Evolutionary conservation across 306 rosid species (phyloP), one percentile per base, ranked within the genome.

Genomic region (Dicorynia guianensis): DNA sequence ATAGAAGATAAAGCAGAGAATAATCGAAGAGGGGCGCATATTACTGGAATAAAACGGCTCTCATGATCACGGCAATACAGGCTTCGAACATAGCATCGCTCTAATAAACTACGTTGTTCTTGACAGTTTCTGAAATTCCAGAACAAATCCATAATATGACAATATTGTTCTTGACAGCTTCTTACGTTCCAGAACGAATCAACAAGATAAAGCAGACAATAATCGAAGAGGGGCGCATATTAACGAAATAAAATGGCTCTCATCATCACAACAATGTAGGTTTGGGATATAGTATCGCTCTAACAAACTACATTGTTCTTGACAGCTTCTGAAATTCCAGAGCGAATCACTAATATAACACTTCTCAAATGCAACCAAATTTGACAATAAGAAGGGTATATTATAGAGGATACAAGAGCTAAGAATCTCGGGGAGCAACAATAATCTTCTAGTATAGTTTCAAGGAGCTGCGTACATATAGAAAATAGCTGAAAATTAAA

Each of bases 361-460:
- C 25, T 8, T 42, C 15, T 1, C 19, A 36, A 46, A 52, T 18
- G 12, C 34, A 3, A 65, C 73, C 17, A 56, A 63, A 67, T 60
- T 8, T 6, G 55, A 34, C 11, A 10, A 67, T 19, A 73, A 34
- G 57, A 75, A 78, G 38, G 42, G 38, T 69, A 11, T 13, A 54
- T 38, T 67, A 62, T 13, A 10, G 2, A 39, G 49, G 6, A 25
- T 58, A 81, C 1, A 62, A n/a, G 62, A 11, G 33, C 52, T 44
- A 19, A 8, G n/a, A 63, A 78, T 47, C 65, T 82, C 56, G 43
- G 19, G 43, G 68, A 68, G 60, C 54, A 47, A 78, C 59, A 82
- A 55, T 36, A 48, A 62, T 52, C 42, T 11, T 14, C 71, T 7
- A 53, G 18, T 55, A 82, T n/a, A 52, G 43, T 49, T 33, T 57